phyloP scores from a whole-genome alignment of 75 land plant species.

The Cryptomeria japonica region DNA sequence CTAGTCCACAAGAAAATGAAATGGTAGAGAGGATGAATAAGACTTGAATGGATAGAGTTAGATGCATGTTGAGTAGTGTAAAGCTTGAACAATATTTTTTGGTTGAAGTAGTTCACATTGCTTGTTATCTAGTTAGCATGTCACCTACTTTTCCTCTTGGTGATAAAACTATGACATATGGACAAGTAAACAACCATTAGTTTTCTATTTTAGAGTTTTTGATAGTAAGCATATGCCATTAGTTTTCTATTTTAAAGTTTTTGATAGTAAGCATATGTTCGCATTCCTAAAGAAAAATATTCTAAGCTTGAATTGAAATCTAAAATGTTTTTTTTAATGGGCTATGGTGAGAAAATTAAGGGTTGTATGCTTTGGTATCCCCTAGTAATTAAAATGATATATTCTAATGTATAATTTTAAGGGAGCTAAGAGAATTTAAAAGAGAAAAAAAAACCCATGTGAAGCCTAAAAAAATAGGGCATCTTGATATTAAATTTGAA shows the following conservation, averaged over 20 bases:
- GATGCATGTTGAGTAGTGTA: not conserved
- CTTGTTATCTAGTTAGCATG: not conserved
- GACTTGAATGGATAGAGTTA: not conserved
- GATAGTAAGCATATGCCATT: no score
- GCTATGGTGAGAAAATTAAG: no score
- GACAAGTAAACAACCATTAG: no score
- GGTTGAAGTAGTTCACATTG: not conserved
- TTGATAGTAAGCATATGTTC: no score
- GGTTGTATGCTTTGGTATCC: not conserved
- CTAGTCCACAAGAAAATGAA: no score
- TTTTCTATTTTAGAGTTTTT: no score
- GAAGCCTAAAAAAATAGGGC: not conserved
- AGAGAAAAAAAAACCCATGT: no score
- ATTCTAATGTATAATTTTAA: no score
- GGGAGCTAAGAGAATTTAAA: not conserved
- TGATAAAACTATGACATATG: no score
- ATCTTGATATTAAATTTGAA: not conserved
- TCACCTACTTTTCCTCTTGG: not conserved
- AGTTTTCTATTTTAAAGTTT: no score
- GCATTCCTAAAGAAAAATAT: not conserved
- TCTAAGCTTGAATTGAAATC: not conserved
- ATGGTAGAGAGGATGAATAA: not conserved
- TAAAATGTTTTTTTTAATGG: no score
- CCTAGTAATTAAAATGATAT: no score
- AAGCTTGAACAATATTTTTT: not conserved